These are phyloP conservation scores for Pyronema omphalodes DNA, from an alignment of 495 filamentous ascomycete genomes.

Conservation along the genomic window DNA sequence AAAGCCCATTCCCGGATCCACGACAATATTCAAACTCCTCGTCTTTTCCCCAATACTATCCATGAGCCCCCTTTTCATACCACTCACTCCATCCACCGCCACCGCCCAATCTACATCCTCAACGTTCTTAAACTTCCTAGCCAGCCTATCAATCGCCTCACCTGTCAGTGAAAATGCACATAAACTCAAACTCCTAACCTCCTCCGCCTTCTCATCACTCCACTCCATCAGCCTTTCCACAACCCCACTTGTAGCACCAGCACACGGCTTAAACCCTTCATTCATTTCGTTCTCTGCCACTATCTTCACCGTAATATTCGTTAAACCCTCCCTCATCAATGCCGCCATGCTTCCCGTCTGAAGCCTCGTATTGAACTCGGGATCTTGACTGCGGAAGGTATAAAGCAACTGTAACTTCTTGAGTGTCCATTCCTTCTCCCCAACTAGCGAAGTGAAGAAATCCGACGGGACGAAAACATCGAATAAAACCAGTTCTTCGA, in stretches of 20 bases:
- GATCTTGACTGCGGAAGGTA: slow-evolving; percentile 25
- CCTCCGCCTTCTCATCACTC: slow-evolving; percentile 6
- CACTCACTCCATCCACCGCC: slow-evolving; percentile 1
- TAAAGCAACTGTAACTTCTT: slow-evolving; percentile 26
- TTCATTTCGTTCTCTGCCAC: background rate
- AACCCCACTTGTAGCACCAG: background rate
- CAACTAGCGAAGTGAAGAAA: slow-evolving; percentile 16
- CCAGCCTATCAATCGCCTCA: background rate
- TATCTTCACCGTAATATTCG: background rate
- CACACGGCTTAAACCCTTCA: background rate
- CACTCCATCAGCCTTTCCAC: background rate
- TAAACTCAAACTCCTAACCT: slow-evolving; percentile 4
- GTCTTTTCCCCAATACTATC: background rate
- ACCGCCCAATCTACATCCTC: slow-evolving; percentile 5
- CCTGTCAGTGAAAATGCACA: background rate
- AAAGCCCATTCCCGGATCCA: background rate
- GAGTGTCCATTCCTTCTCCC: slow-evolving; percentile 6
- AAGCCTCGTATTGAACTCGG: slow-evolving; percentile 22
- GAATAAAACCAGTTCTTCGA: slow-evolving; percentile 28
- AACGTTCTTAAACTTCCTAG: background rate
- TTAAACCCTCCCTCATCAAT: background rate
- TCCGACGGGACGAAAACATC: slow-evolving; percentile 27
- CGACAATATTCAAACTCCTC: background rate
- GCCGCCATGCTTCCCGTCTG: background rate
- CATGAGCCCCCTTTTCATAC: background rate